These are phyloP conservation scores for Cryphonectria radicalis DNA, from an alignment of 2,329 filamentous ascomycete genomes.

Conservation along the genomic window DNA sequence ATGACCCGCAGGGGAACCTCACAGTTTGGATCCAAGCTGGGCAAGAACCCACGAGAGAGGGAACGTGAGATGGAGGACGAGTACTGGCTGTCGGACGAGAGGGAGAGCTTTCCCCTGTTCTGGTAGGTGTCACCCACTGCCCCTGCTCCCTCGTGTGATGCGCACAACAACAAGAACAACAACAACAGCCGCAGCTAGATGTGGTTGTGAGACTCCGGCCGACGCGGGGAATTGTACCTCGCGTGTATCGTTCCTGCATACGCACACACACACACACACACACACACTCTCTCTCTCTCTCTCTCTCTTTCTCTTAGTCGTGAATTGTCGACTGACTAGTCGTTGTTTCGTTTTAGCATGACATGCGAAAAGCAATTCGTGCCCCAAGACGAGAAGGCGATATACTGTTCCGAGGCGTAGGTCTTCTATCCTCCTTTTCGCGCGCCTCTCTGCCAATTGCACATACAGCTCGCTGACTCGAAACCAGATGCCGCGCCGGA, in stretches of 20 bases:
- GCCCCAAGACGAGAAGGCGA: conserved; percentile 57
- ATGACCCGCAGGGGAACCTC: conserved; percentile 49
- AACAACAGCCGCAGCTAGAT: conserved; percentile 18
- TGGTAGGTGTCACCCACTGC: conserved; percentile 54
- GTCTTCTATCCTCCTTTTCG: conserved; percentile 36
- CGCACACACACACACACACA: conserved; percentile 3
- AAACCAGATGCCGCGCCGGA: conserved; percentile 55
- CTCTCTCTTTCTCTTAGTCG: conserved; percentile 3
- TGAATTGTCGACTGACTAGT: conserved; percentile 36
- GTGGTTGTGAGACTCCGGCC: not conserved
- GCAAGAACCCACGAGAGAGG: conserved; percentile 55
- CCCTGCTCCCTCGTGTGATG: conserved; percentile 6
- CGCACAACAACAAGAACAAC: not conserved
- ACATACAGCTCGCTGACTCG: conserved; percentile 30
- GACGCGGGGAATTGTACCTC: not conserved
- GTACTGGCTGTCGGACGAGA: conserved; percentile 55
- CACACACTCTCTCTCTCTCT: too few relatives aligned
- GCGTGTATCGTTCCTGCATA: conserved; percentile 40
- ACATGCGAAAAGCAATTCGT: conserved; percentile 70
- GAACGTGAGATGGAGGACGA: conserved; percentile 56
- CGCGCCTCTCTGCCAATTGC: conserved; percentile 10
- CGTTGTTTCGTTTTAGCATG: conserved; percentile 53
- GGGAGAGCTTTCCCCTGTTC: conserved; percentile 67
- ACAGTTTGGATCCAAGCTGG: conserved; percentile 47
- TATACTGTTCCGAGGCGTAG: conserved; percentile 69